Base-by-base conservation (phyloP, 108 stramenopile species). In the Nitzschia sp. region DNA sequence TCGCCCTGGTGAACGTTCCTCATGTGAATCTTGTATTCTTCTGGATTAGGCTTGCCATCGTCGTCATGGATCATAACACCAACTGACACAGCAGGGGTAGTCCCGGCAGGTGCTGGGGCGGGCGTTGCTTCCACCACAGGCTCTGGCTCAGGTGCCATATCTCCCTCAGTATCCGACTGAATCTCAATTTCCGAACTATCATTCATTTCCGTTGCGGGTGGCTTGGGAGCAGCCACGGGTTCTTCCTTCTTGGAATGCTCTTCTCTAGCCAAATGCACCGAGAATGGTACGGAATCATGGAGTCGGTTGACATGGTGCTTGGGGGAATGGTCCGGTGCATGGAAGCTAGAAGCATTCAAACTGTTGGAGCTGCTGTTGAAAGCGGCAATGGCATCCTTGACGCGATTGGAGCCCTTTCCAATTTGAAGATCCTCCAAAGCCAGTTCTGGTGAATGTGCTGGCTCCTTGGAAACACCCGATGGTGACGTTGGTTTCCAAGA, bases 1-100 rank as follows among this genome's bases (percentile, higher is more conserved):
- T 62, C 61, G 1, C n/a, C 11, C 6, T 20, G n/a, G 6, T 48
- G 46, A 10, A 34, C 57, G 0, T 5, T 62, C 8, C 61, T 41
- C 41, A 62, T 62, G 41, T 43, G 43, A 17, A 46, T 38, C 61
- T 46, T 62, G 61, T 22, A 62, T 20, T 43, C 43, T 46, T 62
- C 61, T 9, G 61, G 61, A 20, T 62, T 25, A 10, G 61, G 61
- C 8, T 46, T 62, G 1, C 40, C 43, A 24, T 62, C 43, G 21
- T 54, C 53, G 24, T 54, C 53, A 8, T 54, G 19, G 24, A 20
- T 12, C 12, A 12, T 24, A 3, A 24, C 53, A 25, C 15, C 53
- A 1, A 54, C 11, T 3, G 21, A 1, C 3, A 3, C 21, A 20
- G 12, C 53, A 54, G 53, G 8, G 8, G 17, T 53, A 10, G 52